Evolutionary conservation across 2,329 filamentous ascomycete genomes (phyloP).

Genomic region (Scolecobasidium constrictum): DNA sequence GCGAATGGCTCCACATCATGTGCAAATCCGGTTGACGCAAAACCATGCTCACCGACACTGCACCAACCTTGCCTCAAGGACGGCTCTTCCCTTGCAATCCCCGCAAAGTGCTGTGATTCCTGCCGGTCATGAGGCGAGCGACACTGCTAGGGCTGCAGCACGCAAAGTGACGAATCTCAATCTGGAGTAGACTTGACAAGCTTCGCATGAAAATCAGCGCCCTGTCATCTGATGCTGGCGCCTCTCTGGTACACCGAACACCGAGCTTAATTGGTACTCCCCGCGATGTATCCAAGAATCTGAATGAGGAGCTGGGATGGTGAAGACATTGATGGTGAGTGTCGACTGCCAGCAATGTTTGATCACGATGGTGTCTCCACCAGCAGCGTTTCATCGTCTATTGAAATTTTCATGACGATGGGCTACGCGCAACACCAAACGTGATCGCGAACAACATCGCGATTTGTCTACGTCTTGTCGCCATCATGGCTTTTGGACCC

Average conservation of each 20-base stretch:
- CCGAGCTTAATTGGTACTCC: no score
- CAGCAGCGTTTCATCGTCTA: no score
- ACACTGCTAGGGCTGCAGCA: neutral
- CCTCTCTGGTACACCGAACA: neutral
- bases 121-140: neutral
- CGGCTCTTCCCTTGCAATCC: neutral
- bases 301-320: no score
- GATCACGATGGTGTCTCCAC: no score
- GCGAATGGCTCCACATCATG: no score
- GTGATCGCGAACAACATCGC: conserved; percentile 1
- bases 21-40: neutral
- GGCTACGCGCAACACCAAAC: neutral
- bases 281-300: no score
- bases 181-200: neutral
- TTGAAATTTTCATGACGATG: no score
- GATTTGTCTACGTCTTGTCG: neutral
- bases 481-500: neutral
- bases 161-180: neutral
- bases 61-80: neutral
- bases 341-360: no score
- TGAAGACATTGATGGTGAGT: no score
- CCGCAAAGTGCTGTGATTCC: neutral
- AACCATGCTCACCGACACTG: neutral
- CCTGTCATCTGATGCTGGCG: no score
- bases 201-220: neutral